Conservation (phyloP, 2,329 filamentous ascomycete species). For the Reticulascus tulasneorum region DNA sequence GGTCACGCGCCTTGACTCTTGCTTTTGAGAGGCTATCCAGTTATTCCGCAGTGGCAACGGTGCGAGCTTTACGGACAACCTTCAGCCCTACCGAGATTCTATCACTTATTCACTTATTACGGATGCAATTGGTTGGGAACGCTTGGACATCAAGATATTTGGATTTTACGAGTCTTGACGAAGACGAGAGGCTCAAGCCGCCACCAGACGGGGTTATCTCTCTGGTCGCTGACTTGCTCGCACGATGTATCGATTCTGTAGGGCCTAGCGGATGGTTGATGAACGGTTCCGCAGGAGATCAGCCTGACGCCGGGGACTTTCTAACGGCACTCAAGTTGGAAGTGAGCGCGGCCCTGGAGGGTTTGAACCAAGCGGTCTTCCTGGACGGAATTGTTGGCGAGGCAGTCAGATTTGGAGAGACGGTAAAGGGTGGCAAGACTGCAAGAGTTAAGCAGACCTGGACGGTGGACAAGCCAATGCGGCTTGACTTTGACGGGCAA, state of each 20-base stretch:
- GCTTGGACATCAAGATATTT: conserved; percentile 73
- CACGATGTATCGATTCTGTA: conserved; percentile 71
- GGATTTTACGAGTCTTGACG: conserved; percentile 49
- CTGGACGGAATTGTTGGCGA: conserved; percentile 63
- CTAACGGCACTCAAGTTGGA: conserved; percentile 64
- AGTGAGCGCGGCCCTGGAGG: conserved; percentile 67
- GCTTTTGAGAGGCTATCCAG: conserved; percentile 67
- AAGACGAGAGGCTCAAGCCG: conserved; percentile 28
- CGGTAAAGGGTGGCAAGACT: conserved; percentile 21
- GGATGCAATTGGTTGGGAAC: conserved; percentile 68
- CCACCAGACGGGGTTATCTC: conserved; percentile 66
- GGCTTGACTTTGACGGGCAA: conserved; percentile 39
- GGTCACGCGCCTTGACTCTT: conserved; percentile 60
- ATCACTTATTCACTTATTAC: conserved; percentile 67
- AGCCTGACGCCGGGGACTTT: conserved; percentile 57
- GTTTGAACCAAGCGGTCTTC: conserved; percentile 64
- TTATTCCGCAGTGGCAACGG: conserved; percentile 57
- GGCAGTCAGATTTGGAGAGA: conserved; percentile 57
- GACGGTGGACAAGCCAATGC: conserved; percentile 35
- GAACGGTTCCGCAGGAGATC: conserved; percentile 50
- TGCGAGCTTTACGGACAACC: conserved; percentile 58
- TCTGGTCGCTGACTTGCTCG: conserved; percentile 67
- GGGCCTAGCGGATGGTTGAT: conserved; percentile 71
- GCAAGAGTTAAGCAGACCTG: conserved; percentile 12
- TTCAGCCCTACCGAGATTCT: conserved; percentile 66